Base-by-base conservation (phyloP, 345 rosid genomes). In the Linum tenue region DNA sequence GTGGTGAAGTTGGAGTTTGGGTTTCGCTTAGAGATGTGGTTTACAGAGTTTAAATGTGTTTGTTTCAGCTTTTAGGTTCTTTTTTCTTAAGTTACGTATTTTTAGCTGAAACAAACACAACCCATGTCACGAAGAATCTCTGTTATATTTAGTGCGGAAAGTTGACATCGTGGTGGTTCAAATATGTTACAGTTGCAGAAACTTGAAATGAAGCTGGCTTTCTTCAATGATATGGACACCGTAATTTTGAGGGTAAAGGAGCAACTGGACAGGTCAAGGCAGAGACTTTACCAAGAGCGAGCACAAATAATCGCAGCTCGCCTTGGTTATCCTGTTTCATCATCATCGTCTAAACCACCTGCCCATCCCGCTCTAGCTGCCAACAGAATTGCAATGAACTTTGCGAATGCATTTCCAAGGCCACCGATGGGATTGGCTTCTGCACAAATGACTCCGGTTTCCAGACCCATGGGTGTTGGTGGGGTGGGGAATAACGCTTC, bases 291-390 rank as follows among this genome's bases (percentile, higher is more conserved):
- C 79, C 90, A 84, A 14, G 98, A 95, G 73, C 80, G 99, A 63
- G 88, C 90, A 51, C 96, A 91, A 78, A 95, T 95, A 78, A 95
- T 95, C 62, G 89, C 95, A 72, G 75, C 96, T 43, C 86, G 97
- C 63, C 94, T 91, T 22, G 95, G 94, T 59, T 62, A 79, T 56
- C 85, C 83, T n/a, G 76, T 85, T 66, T 66, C 86, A 62, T 77
- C 92, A 9, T 66, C 86, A 62, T 77, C 92, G 11, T 83, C 96
- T 15, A 78, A 85, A 77, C 31, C 31, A 22, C 72, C 75, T 66
- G 73, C 79, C 72, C 89, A 82, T 17, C 80, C 83, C 31, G 55
- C 83, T 7, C 66, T 83, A 67, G 84, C 96, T 48, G 56, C 91
- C 71, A 86, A 81, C 80, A 90, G 97, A 80, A 74, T 82, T 59